phyloP scores from a whole-genome alignment of 345 rosid genomes.

The Aquilaria malaccensis region DNA sequence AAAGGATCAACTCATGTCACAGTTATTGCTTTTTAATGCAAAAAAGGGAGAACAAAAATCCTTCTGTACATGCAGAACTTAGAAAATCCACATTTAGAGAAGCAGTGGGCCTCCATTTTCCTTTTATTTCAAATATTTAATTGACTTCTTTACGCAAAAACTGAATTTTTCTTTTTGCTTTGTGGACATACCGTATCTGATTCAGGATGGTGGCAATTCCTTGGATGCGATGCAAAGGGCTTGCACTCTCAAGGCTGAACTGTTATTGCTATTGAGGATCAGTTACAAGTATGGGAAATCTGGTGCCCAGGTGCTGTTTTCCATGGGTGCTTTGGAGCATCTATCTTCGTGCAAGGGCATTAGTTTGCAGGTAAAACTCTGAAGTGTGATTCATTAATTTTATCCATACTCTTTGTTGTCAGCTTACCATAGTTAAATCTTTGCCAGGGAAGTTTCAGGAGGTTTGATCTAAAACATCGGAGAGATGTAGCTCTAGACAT shows the following conservation, averaged over 20 bases:
- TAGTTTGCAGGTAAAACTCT: constrained; percentile 50
- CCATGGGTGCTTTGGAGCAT: constrained; percentile 91
- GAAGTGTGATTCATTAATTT: not conserved
- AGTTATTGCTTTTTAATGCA: too few relatives aligned
- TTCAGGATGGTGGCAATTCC: constrained; percentile 65
- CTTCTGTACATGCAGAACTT: too few relatives aligned
- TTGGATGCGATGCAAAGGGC: constrained; percentile 77
- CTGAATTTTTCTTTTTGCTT: too few relatives aligned
- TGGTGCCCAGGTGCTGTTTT: constrained; percentile 84
- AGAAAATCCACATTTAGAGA: too few relatives aligned
- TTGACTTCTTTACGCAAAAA: too few relatives aligned
- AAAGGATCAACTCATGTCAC: too few relatives aligned
- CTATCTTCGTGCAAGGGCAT: constrained; percentile 66
- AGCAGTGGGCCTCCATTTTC: too few relatives aligned
- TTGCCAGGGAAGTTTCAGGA: constrained; percentile 64
- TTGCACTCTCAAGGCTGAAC: constrained; percentile 78
- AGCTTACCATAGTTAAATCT: constrained; percentile 19
- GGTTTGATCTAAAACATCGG: constrained; percentile 50
- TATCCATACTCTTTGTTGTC: constrained; percentile 5
- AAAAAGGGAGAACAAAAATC: too few relatives aligned
- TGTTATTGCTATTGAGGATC: constrained; percentile 75
- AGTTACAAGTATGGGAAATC: constrained; percentile 90
- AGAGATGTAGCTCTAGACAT: constrained; percentile 44
- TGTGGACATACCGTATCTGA: not conserved
- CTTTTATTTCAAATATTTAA: too few relatives aligned